Base-by-base conservation (phyloP, 441 rosid species). In the Bruguiera hainesii region DNA sequence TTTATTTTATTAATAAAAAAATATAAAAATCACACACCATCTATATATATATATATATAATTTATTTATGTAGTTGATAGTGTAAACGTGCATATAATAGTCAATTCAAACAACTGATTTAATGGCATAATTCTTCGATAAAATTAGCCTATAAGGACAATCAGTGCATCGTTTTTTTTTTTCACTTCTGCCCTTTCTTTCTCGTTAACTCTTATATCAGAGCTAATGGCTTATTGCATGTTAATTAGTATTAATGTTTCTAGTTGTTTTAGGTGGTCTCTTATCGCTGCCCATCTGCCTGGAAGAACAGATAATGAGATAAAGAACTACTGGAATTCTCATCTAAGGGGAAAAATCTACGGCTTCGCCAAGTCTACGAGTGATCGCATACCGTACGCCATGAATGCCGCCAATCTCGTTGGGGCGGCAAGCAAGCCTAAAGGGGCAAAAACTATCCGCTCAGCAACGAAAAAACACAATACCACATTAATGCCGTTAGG, bases 221-320 rank as follows among this genome's bases (percentile, higher is more conserved):
- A 51, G 23, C 23, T 51, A n/a, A 51, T 20, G 57, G 21, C 21
- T 20, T 13, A n/a, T 53, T 3, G 15, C 29, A 3, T 52, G 21
- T 11, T 52, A 19, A 59, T 7, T 31, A 33, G 29, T 29, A 57
- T 59, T 48, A 20, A 20, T 63, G 21, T 25, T 56, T 60, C 58
- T 58, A 25, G 28, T 56, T 65, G 61, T 52, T 63, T 25, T 30
- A 92, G 96, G 84, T 92, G 98, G 98, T 88, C 98, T 59, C 68
- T 83, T 25, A 90, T 92, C 67, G 98, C 98, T 18, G 84, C 91
- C 59, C 88, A 85, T 42, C 65, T 90, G 72, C 97, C 92, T 29
- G 97, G 97, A 69, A 73, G 96, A 71, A 88, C 96, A n/a, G 98
- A 93, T 65, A 93, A 93, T 67, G 97, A 90, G 83, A 90, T 93